A percentile compares a stretch with the other conserved stretches of the same genome.
These are phyloP conservation scores for Hortiboletus campestris DNA, from an alignment of 768 basidiomycete genomes.

Conservation along the genomic window DNA sequence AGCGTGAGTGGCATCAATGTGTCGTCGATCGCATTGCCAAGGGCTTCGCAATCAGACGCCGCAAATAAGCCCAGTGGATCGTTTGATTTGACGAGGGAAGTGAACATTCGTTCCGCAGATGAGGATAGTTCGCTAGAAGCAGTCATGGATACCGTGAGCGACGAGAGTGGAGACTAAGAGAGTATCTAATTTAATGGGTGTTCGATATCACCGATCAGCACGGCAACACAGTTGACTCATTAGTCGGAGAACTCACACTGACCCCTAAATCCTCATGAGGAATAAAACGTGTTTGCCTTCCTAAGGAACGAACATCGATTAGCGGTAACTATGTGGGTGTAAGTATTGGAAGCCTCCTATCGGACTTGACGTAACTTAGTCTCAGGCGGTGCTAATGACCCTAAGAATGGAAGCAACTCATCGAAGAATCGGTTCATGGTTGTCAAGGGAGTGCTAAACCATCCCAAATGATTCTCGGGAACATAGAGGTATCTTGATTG, in stretches of 20 bases:
- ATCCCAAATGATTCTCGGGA: not conserved
- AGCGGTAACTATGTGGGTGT: not conserved
- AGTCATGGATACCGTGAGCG: constrained; percentile 9
- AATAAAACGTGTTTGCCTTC: constrained; percentile 13
- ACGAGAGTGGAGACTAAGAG: no score
- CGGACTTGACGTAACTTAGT: not conserved
- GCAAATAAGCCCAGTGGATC: constrained; percentile 17
- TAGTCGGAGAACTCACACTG: not conserved
- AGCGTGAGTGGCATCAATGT: constrained; percentile 14
- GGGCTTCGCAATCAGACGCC: constrained; percentile 17
- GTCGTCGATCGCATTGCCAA: constrained; percentile 15
- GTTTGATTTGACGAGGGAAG: constrained; percentile 14
- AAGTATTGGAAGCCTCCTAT: not conserved
- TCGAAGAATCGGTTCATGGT: not conserved
- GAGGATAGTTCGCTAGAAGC: not conserved
- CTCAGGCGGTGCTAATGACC: no score
- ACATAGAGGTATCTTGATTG: not conserved
- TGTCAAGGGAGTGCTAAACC: not conserved
- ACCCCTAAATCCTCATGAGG: not conserved
- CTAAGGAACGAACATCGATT: not conserved
- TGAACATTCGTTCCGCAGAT: constrained; percentile 5
- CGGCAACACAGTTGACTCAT: not conserved
- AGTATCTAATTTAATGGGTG: not conserved
- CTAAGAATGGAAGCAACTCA: not conserved
- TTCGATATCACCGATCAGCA: not conserved